Percentiles rank a stretch among this genome's conserved stretches.
These are phyloP conservation scores for Dendrostoma leiphaemia DNA, from an alignment of 2,329 filamentous ascomycete genomes.

Conservation along the genomic window DNA sequence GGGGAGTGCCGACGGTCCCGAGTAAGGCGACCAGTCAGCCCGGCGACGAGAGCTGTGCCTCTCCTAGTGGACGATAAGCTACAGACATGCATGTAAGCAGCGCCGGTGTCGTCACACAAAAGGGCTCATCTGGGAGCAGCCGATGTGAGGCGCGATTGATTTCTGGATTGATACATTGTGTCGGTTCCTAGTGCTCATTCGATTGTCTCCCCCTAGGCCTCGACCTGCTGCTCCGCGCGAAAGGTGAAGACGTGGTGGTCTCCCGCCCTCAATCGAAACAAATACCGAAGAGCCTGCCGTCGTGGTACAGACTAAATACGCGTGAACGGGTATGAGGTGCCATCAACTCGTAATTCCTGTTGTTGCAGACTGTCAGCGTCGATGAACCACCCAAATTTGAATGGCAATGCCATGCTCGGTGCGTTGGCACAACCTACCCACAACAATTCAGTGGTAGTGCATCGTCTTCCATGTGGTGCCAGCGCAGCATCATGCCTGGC, in stretches of 20 bases:
- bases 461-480: background rate
- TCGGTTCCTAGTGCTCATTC: too few relatives aligned
- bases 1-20: background rate
- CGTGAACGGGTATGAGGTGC: slow-evolving; percentile 10
- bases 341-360: background rate
- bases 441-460: too few relatives aligned
- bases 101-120: too few relatives aligned
- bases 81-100: too few relatives aligned
- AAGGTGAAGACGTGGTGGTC: too few relatives aligned
- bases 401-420: background rate
- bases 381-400: background rate
- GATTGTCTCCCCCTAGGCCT: background rate
- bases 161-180: too few relatives aligned
- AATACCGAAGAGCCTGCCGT: background rate
- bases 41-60: too few relatives aligned
- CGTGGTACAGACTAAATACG: background rate
- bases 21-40: background rate
- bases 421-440: too few relatives aligned
- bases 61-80: too few relatives aligned
- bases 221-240: background rate
- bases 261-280: too few relatives aligned
- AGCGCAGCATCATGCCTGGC: background rate
- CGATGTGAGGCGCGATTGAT: too few relatives aligned
- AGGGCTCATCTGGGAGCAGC: too few relatives aligned
- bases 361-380: background rate